These are phyloP conservation scores for Mimosa bimucronata DNA, from an alignment of 306 rosid genomes.

Conservation along the genomic window DNA sequence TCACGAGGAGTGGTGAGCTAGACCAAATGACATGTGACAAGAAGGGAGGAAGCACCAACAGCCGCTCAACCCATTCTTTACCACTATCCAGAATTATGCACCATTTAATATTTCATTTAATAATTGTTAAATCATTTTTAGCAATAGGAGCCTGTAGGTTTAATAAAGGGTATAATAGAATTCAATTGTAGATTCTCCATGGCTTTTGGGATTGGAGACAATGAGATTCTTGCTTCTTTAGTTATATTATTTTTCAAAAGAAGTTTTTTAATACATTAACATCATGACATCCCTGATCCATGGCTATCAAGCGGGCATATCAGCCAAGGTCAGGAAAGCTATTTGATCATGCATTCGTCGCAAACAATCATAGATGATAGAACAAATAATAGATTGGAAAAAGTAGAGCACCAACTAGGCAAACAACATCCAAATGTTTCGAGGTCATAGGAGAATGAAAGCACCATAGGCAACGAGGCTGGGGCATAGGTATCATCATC, in stretches of 20 bases:
- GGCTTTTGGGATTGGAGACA: not conserved
- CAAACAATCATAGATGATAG: conserved; percentile 12
- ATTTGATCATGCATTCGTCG: conserved; percentile 33
- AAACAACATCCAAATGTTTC: not conserved
- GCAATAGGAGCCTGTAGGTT: not conserved
- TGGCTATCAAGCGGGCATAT: not conserved
- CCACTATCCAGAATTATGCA: not conserved
- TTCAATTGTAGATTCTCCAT: not conserved
- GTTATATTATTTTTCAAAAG: not conserved
- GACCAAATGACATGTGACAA: not conserved
- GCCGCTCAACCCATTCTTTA: not conserved
- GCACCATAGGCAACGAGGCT: conserved; percentile 78
- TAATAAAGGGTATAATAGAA: not conserved
- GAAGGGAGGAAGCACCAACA: not conserved
- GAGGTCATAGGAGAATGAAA: conserved; percentile 45
- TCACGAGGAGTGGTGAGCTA: not conserved
- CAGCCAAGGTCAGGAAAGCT: not conserved
- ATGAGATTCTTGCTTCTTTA: not conserved
- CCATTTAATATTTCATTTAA: not conserved
- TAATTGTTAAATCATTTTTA: not conserved
- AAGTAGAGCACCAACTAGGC: not conserved
- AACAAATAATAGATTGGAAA: conserved; percentile 23
- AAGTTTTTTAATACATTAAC: not conserved
- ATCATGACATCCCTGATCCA: not conserved
- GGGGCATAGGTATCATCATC: conserved; percentile 92